Percentiles rank a stretch among this genome's conserved stretches.
Evolutionary conservation across 495 filamentous ascomycete genomes (phyloP).

Genomic region (Cercophora scortea): DNA sequence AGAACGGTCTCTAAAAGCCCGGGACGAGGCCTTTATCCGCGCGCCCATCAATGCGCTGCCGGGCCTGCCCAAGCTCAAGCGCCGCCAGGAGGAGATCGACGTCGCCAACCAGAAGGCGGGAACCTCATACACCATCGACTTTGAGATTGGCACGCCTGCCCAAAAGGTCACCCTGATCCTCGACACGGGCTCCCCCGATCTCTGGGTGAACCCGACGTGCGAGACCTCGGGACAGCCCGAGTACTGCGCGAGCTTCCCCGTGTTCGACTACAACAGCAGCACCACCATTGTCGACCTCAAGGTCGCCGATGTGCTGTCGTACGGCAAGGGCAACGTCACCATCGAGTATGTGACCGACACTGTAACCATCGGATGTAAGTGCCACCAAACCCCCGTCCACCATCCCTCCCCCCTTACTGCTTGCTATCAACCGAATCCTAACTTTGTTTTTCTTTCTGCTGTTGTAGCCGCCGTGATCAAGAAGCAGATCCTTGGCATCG

Average conservation of each 20-base stretch:
- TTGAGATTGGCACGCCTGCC: conserved; percentile 10
- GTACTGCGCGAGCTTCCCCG: conserved; percentile 20
- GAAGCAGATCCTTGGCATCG: conserved; percentile 34
- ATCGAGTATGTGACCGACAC: conserved; percentile 34
- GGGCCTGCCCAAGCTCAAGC: conserved; percentile 3
- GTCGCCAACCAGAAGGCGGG: conserved; percentile 1
- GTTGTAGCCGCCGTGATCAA: conserved; percentile 24
- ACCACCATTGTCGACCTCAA: conserved; percentile 18
- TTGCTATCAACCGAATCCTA: not conserved
- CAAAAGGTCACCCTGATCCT: conserved; percentile 33
- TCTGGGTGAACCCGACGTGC: conserved; percentile 39
- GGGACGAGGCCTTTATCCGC: conserved; percentile 10
- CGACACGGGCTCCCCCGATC: conserved; percentile 38
- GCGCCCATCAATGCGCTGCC: conserved; percentile 3
- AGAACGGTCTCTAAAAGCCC: not conserved
- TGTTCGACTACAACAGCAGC: conserved; percentile 26
- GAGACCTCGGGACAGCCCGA: conserved; percentile 12
- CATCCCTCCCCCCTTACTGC: not conserved
- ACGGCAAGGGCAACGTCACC: conserved; percentile 31
- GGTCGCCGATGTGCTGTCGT: conserved; percentile 19
- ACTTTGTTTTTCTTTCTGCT: no score
- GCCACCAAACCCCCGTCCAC: not conserved
- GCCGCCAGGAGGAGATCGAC: not conserved
- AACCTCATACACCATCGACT: conserved; percentile 9
- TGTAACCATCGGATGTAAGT: conserved; percentile 30